phyloP scores from a whole-genome alignment of 768 basidiomycete genomes.

The Phylloporus arenicola region DNA sequence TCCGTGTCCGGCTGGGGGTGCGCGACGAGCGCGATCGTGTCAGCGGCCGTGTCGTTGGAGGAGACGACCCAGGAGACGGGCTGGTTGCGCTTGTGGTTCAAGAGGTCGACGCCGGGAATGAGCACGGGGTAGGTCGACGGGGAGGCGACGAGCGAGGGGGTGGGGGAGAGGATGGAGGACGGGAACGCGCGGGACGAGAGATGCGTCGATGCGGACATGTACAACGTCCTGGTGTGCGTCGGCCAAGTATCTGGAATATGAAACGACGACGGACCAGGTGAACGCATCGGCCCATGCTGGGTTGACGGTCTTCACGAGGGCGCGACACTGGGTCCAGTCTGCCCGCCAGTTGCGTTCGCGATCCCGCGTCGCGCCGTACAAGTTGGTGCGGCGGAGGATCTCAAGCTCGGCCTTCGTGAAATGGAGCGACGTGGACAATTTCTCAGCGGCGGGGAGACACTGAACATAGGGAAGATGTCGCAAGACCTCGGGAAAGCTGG shows the following conservation, averaged over 20 bases:
- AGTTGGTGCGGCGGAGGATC: constrained; percentile 70
- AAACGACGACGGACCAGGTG: constrained; percentile 53
- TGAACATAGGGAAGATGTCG: constrained; percentile 59
- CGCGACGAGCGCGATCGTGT: constrained; percentile 54
- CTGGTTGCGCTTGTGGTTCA: constrained; percentile 79
- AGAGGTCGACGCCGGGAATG: constrained; percentile 78
- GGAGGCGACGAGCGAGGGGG: constrained; percentile 46
- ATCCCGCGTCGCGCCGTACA: constrained; percentile 72
- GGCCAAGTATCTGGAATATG: too few relatives aligned
- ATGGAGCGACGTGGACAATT: constrained; percentile 68
- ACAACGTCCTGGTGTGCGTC: constrained; percentile 51
- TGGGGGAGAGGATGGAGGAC: constrained; percentile 64
- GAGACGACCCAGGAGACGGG: constrained; percentile 79
- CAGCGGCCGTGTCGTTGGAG: constrained; percentile 27
- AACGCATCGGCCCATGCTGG: constrained; percentile 44
- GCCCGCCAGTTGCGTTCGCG: constrained; percentile 53
- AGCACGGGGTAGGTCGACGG: constrained; percentile 66
- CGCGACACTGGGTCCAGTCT: constrained; percentile 57
- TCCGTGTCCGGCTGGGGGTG: constrained; percentile 33
- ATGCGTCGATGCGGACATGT: constrained; percentile 68
- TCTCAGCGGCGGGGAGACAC: constrained; percentile 52
- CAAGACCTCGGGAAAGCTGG: constrained; percentile 8
- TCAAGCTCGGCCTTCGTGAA: constrained; percentile 61
- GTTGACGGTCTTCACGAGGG: constrained; percentile 34
- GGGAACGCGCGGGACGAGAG: constrained; percentile 89